Base-by-base conservation (phyloP, 1,284 basidiomycete genomes). In the Thelephora terrestris region DNA sequence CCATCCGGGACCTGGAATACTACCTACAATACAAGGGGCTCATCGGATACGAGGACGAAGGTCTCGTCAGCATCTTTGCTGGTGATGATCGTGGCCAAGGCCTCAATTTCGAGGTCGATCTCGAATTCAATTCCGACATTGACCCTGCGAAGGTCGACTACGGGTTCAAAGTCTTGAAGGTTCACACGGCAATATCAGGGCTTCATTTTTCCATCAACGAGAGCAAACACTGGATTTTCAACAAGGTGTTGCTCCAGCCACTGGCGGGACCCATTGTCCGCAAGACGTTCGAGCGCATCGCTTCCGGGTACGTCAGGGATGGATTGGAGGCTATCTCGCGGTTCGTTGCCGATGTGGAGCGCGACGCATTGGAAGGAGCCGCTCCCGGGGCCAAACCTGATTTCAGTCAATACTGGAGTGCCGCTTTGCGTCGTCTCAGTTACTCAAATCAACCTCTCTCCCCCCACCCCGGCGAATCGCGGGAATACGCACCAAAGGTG, bases 171-270 rank as follows among this genome's bases (percentile, higher is more conserved):
- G 68, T 75, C 20, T 47, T 63, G 25, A 61, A 67, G 47, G 69
- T 74, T 7, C 54, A 59, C 25, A 62, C 67, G 1, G 55, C 61
- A 17, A 45, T 74, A 27, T 64, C 64, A 1, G 70, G 71, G 1
- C 60, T 75, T 7, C 53, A 53, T 9, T 63, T 76, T 48, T 55
- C 55, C 29, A 60, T 76, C 48, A 58, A 64, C 20, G 53, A 66
- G 42, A 74, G 68, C 51, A 63, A 62, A 46, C 74, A 78, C 50
- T 75, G 70, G 71, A 61, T 76, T 39, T 49, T 76, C 29, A 76
- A 76, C 55, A 68, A 65, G 35, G 48, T 71, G n/a, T 47, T 74
- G 7, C 49, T 75, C n/a, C 69, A 74, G 51, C 74, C 71, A 1
- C 61, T 76, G 14, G 64, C 69, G 0, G 69, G 65, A 4, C 68